Evolutionary conservation across 176 grass and related monocot genomes (phyloP).

Genomic region (Canna indica): DNA sequence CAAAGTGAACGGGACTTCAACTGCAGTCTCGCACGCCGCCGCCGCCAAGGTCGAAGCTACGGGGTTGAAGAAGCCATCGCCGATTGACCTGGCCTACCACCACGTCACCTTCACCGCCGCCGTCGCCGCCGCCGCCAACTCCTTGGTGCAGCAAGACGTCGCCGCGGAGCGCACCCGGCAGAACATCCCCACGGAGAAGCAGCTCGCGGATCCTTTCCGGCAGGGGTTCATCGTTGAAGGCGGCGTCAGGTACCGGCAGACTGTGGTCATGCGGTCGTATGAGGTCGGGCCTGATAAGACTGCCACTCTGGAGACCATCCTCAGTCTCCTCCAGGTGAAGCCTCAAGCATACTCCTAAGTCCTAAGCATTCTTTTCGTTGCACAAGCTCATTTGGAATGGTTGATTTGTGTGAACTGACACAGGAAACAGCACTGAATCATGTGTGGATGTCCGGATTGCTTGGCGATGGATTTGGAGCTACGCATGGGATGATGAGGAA

Average conservation of each 20-base stretch:
- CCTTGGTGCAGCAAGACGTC: background rate
- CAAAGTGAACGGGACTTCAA: conserved; percentile 30
- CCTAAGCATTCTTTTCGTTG: background rate
- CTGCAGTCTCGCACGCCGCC: background rate
- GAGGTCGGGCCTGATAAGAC: conserved; percentile 51
- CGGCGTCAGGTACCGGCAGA: conserved; percentile 55
- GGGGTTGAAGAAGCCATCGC: conserved; percentile 25
- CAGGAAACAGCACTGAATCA: conserved; percentile 66
- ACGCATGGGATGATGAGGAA: conserved; percentile 66
- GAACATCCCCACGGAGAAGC: conserved; percentile 55
- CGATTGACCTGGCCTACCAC: conserved; percentile 20
- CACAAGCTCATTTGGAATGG: too few relatives aligned
- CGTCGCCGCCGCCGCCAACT: conserved; percentile 1
- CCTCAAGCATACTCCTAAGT: background rate
- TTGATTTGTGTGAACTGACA: background rate
- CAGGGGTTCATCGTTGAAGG: conserved; percentile 47
- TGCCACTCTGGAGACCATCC: conserved; percentile 49
- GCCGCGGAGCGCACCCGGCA: conserved; percentile 15
- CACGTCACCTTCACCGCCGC: background rate
- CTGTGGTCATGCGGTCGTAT: conserved; percentile 48
- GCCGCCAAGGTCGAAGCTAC: conserved; percentile 15
- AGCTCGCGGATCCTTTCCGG: conserved; percentile 38
- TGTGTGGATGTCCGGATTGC: conserved; percentile 63
- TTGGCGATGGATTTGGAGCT: conserved; percentile 59
- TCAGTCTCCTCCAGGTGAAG: conserved; percentile 51